A percentile compares a stretch with the other conserved stretches of the same genome.
Conservation (phyloP, 2,329 filamentous ascomycete genomes). For the Colletotrichum nymphaeae region DNA sequence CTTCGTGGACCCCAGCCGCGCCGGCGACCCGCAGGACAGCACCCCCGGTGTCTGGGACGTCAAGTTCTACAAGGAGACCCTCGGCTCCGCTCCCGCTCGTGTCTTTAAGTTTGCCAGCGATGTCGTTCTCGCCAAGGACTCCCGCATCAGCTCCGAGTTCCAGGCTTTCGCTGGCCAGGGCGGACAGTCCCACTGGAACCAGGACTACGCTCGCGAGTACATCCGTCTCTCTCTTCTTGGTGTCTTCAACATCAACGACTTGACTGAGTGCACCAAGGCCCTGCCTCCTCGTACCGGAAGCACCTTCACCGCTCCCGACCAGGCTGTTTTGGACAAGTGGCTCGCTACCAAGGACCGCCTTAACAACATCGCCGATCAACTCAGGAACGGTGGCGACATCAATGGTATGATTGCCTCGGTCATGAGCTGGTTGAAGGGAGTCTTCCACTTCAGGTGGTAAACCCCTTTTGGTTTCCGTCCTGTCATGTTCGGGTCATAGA, state of each 20-base stretch:
- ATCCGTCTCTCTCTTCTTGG: constrained; percentile 65
- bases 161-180: constrained; percentile 46
- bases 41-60: constrained; percentile 66
- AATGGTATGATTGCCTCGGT: constrained; percentile 13
- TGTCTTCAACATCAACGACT: constrained; percentile 65
- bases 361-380: constrained; percentile 47
- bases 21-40: constrained; percentile 60
- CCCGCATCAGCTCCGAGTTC: constrained; percentile 50
- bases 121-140: constrained; percentile 49
- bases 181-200: constrained; percentile 54
- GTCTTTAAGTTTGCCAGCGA: constrained; percentile 57
- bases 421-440: constrained; percentile 21
- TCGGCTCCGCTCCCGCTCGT: constrained; percentile 45
- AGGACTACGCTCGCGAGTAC: constrained; percentile 64
- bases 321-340: constrained; percentile 29
- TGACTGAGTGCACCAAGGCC: constrained; percentile 66
- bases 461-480: neutral
- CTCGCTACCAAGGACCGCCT: constrained; percentile 51
- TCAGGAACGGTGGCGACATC: constrained; percentile 37
- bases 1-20: constrained; percentile 52
- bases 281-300: constrained; percentile 49
- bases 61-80: constrained; percentile 58
- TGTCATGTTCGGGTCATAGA: neutral
- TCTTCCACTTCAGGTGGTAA: constrained; percentile 8
- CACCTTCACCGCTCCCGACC: constrained; percentile 36